Evolutionary conservation across 495 filamentous ascomycete species (phyloP), one percentile per base, ranked within the genome.

Genomic region (Hypoxylon lienhwacheense): DNA sequence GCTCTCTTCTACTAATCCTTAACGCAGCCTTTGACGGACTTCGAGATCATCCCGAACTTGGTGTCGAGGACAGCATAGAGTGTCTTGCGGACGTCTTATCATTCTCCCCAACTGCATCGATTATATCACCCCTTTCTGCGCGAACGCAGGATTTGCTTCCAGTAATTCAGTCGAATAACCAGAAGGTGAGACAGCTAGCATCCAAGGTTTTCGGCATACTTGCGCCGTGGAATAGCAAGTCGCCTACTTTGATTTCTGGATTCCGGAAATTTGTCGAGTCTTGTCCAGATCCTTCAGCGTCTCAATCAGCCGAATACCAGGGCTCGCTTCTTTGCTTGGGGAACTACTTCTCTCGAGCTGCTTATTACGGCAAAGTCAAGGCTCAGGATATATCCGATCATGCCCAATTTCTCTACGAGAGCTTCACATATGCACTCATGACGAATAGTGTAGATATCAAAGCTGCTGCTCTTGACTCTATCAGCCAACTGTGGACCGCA

Each of bases 201-300:
- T 83, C 89, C 21, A 81, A 83, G 40, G 80, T 85, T 0, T 85
- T 92, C 55, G 93, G 93, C 3, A 83, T 97, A 17, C 70, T 97
- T 1, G 84, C 81, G 5, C 62, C 65, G 2, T 63, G 58, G 66
- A 56, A 43, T 26, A 47, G 19, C 17, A 42, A 51, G 8, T 54
- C 56, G 14, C 34, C 59, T 10, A 32, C 32, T 24, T 17, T 56
- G 5, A 36, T 65, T 50, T 46, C 45, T 14, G 48, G 47, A 15
- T 17, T 67, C 24, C 52, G 55, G 16, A 39, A 46, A 16, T 55
- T 59, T 24, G 15, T 67, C 16, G 37, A 55, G 15, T 44, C 45
- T 12, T 48, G 40, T 4, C 47, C 37, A n/a, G 45, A 58, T 7
- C 59, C 59, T n/a, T 54, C 59, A 4, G 62, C 65, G 14, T 37